Base-by-base conservation (phyloP, 1,284 basidiomycete species). In the Spongispora temasekensis region DNA sequence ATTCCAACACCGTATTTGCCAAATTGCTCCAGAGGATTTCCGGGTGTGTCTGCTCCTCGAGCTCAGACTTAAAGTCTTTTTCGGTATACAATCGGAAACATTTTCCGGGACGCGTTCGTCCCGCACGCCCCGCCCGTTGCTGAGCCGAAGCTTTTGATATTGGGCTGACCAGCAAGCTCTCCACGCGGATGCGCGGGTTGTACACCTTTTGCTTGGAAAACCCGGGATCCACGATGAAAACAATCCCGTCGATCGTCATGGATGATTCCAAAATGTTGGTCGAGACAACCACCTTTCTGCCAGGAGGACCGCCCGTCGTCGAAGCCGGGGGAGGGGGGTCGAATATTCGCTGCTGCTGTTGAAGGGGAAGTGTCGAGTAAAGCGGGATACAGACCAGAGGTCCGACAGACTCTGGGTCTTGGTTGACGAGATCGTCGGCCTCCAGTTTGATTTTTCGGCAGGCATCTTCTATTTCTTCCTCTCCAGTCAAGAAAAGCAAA, bases 211-310 rank as follows among this genome's bases (percentile, higher is more conserved):
- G 94, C 78, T 98, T 97, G 12, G 93, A 95, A 80, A 97, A 97
- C 0, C 97, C 97, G 0, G 97, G 95, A 74, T 99, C 97, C 50
- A 99, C 95, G 60, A 99, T 97, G 72, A 98, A 99, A 15, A 99
- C 95, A 71, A 99, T 98, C 27, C 97, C 97, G 68, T 98, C 97
- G 63, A 99, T 98, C 2, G 97, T 99, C 37, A 99, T 79, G 12
- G 95, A 97, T 0, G 97, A 99, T 78, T 99, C 97, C 9, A 97
- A 97, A 64, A 99, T 97, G 76, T 99, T 99, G 35, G 97, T 99
- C 15, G 95, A 94, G 1, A 99, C 81, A 53, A 99, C 94, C 32
- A 98, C 87, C 77, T 99, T 99, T 64, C 97, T 87, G 0, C 96
- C 95, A 0, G 92, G 89, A 1, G 94, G 90, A 2, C 94, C 91